Evolutionary conservation across 2,329 filamentous ascomycete genomes (phyloP).

Genomic region (Ophiostoma ips): DNA sequence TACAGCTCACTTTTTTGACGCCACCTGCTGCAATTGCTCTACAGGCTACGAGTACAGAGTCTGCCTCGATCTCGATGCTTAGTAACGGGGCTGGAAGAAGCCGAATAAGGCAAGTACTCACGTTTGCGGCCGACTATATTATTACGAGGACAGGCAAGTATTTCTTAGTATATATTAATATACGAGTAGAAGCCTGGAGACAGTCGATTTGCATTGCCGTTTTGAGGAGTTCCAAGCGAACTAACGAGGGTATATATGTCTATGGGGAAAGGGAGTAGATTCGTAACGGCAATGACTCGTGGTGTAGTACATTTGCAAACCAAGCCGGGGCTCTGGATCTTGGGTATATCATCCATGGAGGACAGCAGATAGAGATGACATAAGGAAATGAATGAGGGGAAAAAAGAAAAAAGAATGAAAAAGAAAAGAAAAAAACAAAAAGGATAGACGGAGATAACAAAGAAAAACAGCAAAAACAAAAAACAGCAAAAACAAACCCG

Average conservation of each 20-base stretch:
- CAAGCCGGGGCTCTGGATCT: background rate
- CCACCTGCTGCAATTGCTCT: no score
- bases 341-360: background rate
- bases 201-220: background rate
- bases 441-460: background rate
- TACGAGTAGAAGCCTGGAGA: no score
- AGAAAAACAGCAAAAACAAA: background rate
- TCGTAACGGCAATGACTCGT: background rate
- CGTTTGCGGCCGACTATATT: background rate
- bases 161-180: no score
- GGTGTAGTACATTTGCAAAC: background rate
- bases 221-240: background rate
- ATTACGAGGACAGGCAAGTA: no score
- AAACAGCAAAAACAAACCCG: background rate
- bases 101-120: slow-evolving; percentile 6
- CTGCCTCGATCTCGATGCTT: no score
- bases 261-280: background rate
- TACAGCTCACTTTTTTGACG: no score
- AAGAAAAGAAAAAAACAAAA: background rate
- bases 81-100: no score
- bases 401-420: background rate
- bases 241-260: background rate
- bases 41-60: no score
- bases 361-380: no score
- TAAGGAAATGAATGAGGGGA: background rate